Percentiles rank a stretch among this genome's conserved stretches.
Evolutionary conservation across 371 early-diverging fungal species (phyloP).

Genomic region (Syncephalastrum contaminatum): DNA sequence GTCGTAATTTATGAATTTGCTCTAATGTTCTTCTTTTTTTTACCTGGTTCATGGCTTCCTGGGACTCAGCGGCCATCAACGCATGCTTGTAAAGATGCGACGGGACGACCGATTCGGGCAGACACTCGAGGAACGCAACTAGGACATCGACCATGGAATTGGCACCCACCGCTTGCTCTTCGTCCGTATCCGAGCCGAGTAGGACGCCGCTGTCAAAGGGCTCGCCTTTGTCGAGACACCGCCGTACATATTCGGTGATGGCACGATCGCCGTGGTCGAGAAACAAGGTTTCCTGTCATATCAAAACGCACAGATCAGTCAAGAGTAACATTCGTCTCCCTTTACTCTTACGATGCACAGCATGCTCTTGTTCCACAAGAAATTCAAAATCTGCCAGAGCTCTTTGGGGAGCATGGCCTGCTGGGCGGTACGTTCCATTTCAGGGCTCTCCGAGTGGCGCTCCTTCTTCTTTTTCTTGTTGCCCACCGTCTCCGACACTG

Average conservation of each 20-base stretch:
- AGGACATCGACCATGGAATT: slow-evolving; percentile 80
- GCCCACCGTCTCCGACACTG: slow-evolving; percentile 31
- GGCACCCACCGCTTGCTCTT: slow-evolving; percentile 48
- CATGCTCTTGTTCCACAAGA: slow-evolving; percentile 59
- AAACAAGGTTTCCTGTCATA: slow-evolving; percentile 63
- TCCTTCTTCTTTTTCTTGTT: slow-evolving; percentile 9
- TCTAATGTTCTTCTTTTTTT: neutral
- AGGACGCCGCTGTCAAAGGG: slow-evolving; percentile 64
- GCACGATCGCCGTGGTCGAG: slow-evolving; percentile 64
- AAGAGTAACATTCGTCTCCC: neutral
- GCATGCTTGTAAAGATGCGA: slow-evolving; percentile 59
- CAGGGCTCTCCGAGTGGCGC: slow-evolving; percentile 1
- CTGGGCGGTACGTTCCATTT: slow-evolving; percentile 8
- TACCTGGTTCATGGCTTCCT: slow-evolving; percentile 48
- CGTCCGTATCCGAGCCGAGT: slow-evolving; percentile 15
- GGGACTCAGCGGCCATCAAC: slow-evolving; percentile 54
- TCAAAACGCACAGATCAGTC: neutral
- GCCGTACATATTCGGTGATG: slow-evolving; percentile 67
- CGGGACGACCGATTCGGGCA: slow-evolving; percentile 80
- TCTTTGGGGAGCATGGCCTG: slow-evolving; percentile 78
- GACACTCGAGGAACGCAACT: slow-evolving; percentile 67
- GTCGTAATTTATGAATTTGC: neutral
- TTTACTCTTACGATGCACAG: slow-evolving; percentile 27
- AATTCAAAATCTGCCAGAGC: slow-evolving; percentile 79
- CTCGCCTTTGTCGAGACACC: slow-evolving; percentile 81